A percentile compares a stretch with the other conserved stretches of the same genome.
Conservation (phyloP, 116 monocot genomes). For the Papilionanthe hybrid region DNA sequence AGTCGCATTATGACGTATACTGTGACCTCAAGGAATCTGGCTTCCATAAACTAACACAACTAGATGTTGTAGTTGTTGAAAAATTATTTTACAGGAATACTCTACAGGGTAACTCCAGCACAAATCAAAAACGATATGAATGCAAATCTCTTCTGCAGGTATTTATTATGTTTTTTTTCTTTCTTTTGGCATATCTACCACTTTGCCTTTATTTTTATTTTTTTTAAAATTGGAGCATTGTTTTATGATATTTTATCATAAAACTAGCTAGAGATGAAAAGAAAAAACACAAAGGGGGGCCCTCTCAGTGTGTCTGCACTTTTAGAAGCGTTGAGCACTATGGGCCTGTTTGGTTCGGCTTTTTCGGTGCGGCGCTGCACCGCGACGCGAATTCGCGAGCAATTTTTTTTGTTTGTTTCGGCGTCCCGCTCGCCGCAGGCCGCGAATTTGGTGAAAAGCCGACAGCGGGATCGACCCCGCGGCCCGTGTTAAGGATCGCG, state of each 20-base stretch:
- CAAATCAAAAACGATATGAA: conserved; percentile 13
- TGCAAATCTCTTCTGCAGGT: conserved; percentile 24
- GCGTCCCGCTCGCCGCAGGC: too few species aligned
- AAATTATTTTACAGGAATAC: conserved; percentile 16
- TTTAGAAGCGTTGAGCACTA: too few species aligned
- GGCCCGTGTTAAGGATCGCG: too few species aligned
- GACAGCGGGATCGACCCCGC: too few species aligned
- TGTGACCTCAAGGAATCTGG: conserved; percentile 9
- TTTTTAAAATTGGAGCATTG: background rate
- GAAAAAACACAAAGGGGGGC: too few species aligned
- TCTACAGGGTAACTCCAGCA: conserved; percentile 4
- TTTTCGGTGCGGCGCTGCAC: too few species aligned
- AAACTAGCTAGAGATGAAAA: background rate
- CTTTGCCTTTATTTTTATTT: background rate
- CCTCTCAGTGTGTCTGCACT: too few species aligned
- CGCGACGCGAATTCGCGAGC: too few species aligned
- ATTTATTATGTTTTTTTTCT: background rate
- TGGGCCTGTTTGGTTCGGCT: too few species aligned
- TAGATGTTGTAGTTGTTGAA: conserved; percentile 13
- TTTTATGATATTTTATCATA: background rate
- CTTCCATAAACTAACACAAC: background rate
- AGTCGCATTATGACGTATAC: conserved; percentile 14
- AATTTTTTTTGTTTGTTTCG: too few species aligned
- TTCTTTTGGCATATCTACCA: background rate
- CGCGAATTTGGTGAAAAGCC: too few species aligned